Percentiles rank a stretch among this genome's conserved stretches.
Conservation (phyloP, 129 eudicot species). For the Flaveria linearis region DNA sequence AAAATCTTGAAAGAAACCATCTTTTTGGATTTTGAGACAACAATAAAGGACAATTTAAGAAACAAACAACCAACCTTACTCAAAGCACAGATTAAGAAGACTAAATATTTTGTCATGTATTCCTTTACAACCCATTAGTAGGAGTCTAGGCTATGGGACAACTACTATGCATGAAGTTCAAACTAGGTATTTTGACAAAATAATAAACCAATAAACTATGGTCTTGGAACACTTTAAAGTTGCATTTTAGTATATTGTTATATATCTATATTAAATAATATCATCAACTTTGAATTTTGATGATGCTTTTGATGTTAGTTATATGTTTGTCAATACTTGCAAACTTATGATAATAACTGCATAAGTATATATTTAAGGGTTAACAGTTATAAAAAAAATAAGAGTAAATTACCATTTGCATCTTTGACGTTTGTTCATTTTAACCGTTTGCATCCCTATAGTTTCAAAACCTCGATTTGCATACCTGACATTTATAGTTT, state of each 20-base stretch:
- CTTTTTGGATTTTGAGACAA: slow-evolving; percentile 24
- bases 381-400: too few relatives aligned
- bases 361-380: too few relatives aligned
- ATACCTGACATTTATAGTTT: too few relatives aligned
- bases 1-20: slow-evolving; percentile 33
- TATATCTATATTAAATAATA: not conserved
- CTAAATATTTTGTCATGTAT: slow-evolving; percentile 14
- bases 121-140: slow-evolving; percentile 16
- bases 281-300: not conserved
- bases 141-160: not conserved
- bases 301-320: not conserved
- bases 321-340: not conserved
- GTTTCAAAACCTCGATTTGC: too few relatives aligned
- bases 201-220: not conserved
- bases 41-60: slow-evolving; percentile 32
- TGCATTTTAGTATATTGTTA: not conserved
- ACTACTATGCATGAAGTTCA: slow-evolving; percentile 28
- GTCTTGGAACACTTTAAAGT: not conserved
- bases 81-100: slow-evolving; percentile 14
- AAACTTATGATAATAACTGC: too few relatives aligned
- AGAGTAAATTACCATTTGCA: too few relatives aligned
- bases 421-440: too few relatives aligned
- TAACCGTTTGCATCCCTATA: too few relatives aligned
- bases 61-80: slow-evolving; percentile 20
- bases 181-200: slow-evolving; percentile 11